Conservation (phyloP, 2,329 filamentous ascomycete genomes). For the Penicillium capsulatum region DNA sequence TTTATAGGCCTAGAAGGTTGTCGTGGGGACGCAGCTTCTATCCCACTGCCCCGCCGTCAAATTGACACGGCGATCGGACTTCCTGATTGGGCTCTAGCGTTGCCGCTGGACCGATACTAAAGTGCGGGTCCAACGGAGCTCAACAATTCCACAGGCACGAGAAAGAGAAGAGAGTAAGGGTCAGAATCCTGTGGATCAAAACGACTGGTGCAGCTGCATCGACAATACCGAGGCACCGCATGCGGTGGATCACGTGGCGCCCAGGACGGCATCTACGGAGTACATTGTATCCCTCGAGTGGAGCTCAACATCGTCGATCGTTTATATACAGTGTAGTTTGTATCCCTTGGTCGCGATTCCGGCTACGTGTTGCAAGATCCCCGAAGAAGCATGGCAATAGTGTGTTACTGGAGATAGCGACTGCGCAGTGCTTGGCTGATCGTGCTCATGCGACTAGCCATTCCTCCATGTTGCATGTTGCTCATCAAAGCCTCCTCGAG, state of each 20-base stretch:
- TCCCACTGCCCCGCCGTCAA: slow-evolving; percentile 4
- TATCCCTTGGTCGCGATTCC: too few relatives aligned
- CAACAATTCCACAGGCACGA: too few relatives aligned
- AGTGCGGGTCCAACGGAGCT: too few relatives aligned
- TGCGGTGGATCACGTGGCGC: slow-evolving; percentile 8
- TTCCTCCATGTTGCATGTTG: slow-evolving; percentile 55
- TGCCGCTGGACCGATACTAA: slow-evolving; percentile 22
- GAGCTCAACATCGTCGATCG: neutral
- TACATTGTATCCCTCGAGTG: slow-evolving; percentile 6
- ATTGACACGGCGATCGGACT: slow-evolving; percentile 5
- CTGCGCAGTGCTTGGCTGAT: slow-evolving; percentile 54
- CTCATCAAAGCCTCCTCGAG: slow-evolving; percentile 61
- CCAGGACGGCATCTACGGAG: slow-evolving; percentile 1
- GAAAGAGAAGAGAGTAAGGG: too few relatives aligned
- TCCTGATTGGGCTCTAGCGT: slow-evolving; percentile 19
- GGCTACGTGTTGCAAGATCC: too few relatives aligned
- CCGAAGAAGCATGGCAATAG: too few relatives aligned
- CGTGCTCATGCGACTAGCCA: slow-evolving; percentile 49
- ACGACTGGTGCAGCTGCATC: neutral
- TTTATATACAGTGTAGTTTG: neutral
- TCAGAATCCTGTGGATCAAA: too few relatives aligned
- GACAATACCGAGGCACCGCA: neutral
- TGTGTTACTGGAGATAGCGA: slow-evolving; percentile 47
- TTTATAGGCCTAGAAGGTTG: too few relatives aligned
- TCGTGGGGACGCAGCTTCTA: neutral